Evolutionary conservation across 768 basidiomycete genomes (phyloP).

Genomic region (Mrakia frigida): DNA sequence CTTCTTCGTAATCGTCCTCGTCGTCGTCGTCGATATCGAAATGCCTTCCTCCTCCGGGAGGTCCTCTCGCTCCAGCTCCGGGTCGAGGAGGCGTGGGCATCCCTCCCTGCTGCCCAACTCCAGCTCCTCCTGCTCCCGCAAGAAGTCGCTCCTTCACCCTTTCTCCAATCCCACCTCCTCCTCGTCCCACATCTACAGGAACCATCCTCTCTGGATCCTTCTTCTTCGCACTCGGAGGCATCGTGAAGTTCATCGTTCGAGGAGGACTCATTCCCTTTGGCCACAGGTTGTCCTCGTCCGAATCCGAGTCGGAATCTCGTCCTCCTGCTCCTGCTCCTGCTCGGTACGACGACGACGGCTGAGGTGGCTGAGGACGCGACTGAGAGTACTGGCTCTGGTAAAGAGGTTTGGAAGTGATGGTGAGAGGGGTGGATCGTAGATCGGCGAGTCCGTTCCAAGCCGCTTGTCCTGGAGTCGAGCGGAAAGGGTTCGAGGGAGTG

Average conservation of each 20-base stretch:
- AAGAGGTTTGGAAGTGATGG: constrained; percentile 41
- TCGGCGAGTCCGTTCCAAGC: constrained; percentile 35
- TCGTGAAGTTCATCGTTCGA: constrained; percentile 54
- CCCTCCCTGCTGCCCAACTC: not conserved
- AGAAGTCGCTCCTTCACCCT: not conserved
- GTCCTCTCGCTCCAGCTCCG: not conserved
- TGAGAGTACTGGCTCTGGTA: not conserved
- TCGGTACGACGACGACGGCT: not conserved
- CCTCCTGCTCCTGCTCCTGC: not conserved
- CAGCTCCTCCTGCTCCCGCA: not conserved
- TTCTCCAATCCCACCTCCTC: constrained; percentile 3
- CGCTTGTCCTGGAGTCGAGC: constrained; percentile 36
- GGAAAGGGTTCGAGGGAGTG: not conserved
- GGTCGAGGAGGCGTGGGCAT: not conserved
- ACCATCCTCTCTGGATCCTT: constrained; percentile 29
- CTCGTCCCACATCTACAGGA: not conserved
- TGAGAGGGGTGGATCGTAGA: constrained; percentile 57
- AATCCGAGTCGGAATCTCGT: constrained; percentile 45
- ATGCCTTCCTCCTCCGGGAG: constrained; percentile 36
- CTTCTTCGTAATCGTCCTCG: constrained; percentile 22
- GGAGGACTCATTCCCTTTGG: constrained; percentile 53
- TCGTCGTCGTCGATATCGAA: constrained; percentile 48
- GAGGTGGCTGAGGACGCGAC: not conserved
- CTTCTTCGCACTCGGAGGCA: constrained; percentile 41
- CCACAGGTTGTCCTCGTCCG: constrained; percentile 37